phyloP scores from a whole-genome alignment of 345 rosid species.

The Arabis hirsuta region DNA sequence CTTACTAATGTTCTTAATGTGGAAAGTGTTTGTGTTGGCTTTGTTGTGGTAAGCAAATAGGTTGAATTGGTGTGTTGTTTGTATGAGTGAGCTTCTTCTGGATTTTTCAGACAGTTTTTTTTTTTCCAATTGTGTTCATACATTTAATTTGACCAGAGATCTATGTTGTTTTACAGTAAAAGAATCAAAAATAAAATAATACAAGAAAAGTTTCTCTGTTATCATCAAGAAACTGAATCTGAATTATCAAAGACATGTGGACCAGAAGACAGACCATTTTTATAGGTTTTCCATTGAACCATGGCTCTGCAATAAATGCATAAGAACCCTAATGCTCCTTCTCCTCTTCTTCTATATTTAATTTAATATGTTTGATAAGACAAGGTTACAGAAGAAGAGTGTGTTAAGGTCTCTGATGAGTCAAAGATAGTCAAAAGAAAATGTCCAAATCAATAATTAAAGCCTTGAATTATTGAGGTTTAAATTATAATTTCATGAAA shows the following conservation, averaged over 20 bases:
- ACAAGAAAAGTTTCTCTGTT: slow-evolving; percentile 10
- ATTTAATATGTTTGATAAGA: not conserved
- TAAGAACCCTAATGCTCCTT: slow-evolving; percentile 11
- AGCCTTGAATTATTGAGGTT: slow-evolving; percentile 18
- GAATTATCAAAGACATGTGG: slow-evolving; percentile 37
- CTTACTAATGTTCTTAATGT: slow-evolving; percentile 33
- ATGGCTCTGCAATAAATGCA: slow-evolving; percentile 34
- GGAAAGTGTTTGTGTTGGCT: slow-evolving; percentile 41
- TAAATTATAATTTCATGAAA: slow-evolving; percentile 8
- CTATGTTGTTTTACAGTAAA: slow-evolving; percentile 3
- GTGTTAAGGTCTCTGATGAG: slow-evolving; percentile 29
- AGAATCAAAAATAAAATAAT: not conserved
- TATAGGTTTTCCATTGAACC: slow-evolving; percentile 24
- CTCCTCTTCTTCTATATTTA: not conserved
- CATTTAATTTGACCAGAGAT: slow-evolving; percentile 28
- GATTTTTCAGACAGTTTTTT: slow-evolving; percentile 27
- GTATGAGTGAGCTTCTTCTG: slow-evolving; percentile 50
- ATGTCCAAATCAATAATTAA: slow-evolving; percentile 30
- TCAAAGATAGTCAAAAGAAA: slow-evolving; percentile 30
- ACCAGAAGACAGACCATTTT: slow-evolving; percentile 26
- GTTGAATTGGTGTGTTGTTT: slow-evolving; percentile 54
- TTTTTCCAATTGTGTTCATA: slow-evolving; percentile 34
- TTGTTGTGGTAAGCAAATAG: slow-evolving; percentile 41
- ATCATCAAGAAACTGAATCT: slow-evolving; percentile 32
- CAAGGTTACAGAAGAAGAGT: slow-evolving; percentile 31